Evolutionary conservation across 257 asterid species (phyloP), one percentile per base, ranked within the genome.

Genomic region (Echium plantagineum): DNA sequence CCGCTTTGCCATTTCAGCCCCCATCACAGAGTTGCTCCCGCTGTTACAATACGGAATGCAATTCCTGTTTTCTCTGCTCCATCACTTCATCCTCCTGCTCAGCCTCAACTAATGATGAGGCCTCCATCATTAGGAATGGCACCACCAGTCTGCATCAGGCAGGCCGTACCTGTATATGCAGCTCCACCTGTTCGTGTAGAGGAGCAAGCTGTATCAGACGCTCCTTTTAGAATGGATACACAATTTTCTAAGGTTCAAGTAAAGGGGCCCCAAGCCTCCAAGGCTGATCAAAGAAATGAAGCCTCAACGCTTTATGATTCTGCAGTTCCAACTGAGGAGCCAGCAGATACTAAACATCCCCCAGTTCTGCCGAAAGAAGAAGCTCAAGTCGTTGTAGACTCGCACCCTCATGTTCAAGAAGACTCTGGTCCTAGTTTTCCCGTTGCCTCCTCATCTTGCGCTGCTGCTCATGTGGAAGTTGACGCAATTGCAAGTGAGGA

Each of bases 61-160:
- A 66, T 87, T 66, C 98, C 96, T 0, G 95, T 85, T 65, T 91
- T 78, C 79, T 85, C 98, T 56, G 89, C 98, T 12, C 96, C 96
- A 10, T 91, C 91, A 21, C 77, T 77, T 70, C 86, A 86, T 71
- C 70, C 80, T 17, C 82, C 89, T 47, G 57, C 71, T 13, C 87
- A 67, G 71, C 59, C 83, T 54, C 76, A 83, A 20, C 70, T 69
- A 22, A 70, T 74, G 69, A 76, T 69, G 67, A 78, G 91, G 80
- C 83, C 87, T 57, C 75, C 84, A 46, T 64, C 76, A 13, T 31
- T 82, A 68, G 71, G 79, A 42, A 61, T 77, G 69, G 86, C 95
- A 5, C 90, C 89, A 57, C 81, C 95, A 15, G 93, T 85, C 59
- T 71, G 82, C 60, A 63, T 77, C 15, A 80, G 90, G 65, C 94